Evolutionary conservation across 192 early-diverging fungal species (phyloP).

Genomic region (Umbelopsis sp.): DNA sequence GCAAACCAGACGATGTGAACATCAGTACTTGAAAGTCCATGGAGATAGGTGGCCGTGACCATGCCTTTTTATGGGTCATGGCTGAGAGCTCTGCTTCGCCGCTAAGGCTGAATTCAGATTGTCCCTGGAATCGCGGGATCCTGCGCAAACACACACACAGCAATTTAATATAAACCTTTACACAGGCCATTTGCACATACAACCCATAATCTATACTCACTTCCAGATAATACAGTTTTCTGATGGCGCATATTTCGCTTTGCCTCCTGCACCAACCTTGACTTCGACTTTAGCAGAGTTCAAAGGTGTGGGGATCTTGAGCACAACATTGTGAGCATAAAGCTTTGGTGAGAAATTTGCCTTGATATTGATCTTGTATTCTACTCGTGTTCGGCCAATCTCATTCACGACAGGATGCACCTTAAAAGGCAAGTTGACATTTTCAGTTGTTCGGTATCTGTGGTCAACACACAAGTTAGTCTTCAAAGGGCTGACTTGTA

Average conservation of each 20-base stretch:
- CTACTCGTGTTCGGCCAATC: conserved; percentile 76
- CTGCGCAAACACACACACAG: conserved; percentile 46
- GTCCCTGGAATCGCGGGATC: conserved; percentile 90
- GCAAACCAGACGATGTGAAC: conserved; percentile 96
- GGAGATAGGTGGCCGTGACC: conserved; percentile 94
- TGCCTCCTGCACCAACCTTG: conserved; percentile 73
- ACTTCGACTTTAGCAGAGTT: conserved; percentile 86
- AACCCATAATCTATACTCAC: conserved; percentile 48
- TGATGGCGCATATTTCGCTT: conserved; percentile 93
- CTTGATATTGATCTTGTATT: conserved; percentile 90
- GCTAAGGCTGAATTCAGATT: conserved; percentile 80
- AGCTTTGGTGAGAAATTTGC: conserved; percentile 89
- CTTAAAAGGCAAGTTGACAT: conserved; percentile 94
- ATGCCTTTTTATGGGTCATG: conserved; percentile 84
- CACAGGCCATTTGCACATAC: background rate
- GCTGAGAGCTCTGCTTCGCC: conserved; percentile 83
- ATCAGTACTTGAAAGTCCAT: conserved; percentile 95
- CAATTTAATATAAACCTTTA: background rate
- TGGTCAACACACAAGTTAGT: background rate
- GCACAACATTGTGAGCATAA: conserved; percentile 85
- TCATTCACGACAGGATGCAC: conserved; percentile 93
- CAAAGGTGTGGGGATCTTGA: conserved; percentile 90
- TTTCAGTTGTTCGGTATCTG: conserved; percentile 92
- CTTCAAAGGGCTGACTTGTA: too few species aligned
- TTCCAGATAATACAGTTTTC: conserved; percentile 97